A percentile compares a stretch with the other conserved stretches of the same genome.
Conservation (phyloP, 75 land plant genomes). For the Pinus taeda region DNA sequence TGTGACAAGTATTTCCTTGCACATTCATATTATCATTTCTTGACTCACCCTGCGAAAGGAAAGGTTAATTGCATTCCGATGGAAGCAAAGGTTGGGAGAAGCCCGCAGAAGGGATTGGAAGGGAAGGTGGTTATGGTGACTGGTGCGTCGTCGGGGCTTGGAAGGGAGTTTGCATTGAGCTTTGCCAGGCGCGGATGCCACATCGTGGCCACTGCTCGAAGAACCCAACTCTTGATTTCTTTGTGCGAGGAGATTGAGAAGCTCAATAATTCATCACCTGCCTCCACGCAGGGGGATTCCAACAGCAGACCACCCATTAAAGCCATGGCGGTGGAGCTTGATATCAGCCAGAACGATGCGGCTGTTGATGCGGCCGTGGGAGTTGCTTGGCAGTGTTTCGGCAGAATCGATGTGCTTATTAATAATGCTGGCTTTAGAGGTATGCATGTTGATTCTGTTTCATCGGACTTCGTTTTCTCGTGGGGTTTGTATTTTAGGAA, state of each 20-base stretch:
- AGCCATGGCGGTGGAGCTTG: constrained; percentile 39
- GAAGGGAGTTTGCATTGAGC: constrained; percentile 63
- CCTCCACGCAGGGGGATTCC: neutral
- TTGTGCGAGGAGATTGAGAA: constrained; percentile 52
- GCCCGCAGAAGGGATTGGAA: constrained; percentile 1
- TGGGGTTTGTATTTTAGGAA: too few species aligned
- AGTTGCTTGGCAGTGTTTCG: constrained; percentile 53
- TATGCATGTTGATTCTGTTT: constrained; percentile 1
- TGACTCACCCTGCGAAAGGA: too few species aligned
- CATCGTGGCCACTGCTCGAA: constrained; percentile 62
- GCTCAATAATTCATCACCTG: neutral
- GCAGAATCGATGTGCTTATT: constrained; percentile 48
- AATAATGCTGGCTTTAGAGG: constrained; percentile 70
- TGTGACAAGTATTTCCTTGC: too few species aligned
- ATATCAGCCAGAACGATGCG: constrained; percentile 29
- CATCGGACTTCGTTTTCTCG: too few species aligned
- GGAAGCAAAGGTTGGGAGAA: too few species aligned
- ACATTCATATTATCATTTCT: too few species aligned
- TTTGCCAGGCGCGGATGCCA: constrained; percentile 59
- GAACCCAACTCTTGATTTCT: constrained; percentile 40
- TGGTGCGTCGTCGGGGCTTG: constrained; percentile 88
- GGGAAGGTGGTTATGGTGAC: constrained; percentile 81
- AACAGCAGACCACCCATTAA: neutral
- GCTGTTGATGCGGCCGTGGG: constrained; percentile 47
- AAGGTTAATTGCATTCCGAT: too few species aligned